Conservation (phyloP, 2,329 filamentous ascomycete genomes). For the Fusarium chlamydosporum region DNA sequence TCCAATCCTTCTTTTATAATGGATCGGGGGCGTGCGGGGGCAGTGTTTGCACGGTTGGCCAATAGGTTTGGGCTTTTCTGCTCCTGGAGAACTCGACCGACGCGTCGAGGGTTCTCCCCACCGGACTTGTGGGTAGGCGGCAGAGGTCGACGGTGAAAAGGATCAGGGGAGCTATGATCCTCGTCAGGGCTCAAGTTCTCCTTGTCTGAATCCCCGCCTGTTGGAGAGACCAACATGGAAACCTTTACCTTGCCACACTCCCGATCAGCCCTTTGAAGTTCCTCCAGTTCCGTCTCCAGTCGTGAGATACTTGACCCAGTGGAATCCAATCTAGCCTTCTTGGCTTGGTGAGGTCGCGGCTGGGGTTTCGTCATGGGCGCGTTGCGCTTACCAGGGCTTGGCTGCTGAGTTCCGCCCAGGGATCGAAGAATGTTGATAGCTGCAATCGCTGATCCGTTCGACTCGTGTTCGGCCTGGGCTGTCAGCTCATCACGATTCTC, state of each 20-base stretch:
- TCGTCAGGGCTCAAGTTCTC: slow-evolving; percentile 84
- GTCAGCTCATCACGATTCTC: slow-evolving; percentile 84
- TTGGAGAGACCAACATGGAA: slow-evolving; percentile 57
- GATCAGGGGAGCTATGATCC: slow-evolving; percentile 58
- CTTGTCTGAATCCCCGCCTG: slow-evolving; percentile 83
- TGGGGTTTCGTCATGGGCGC: slow-evolving; percentile 57
- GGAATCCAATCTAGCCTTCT: slow-evolving; percentile 74
- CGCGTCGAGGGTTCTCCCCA: slow-evolving; percentile 57
- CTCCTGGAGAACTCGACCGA: slow-evolving; percentile 60
- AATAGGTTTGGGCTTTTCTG: slow-evolving; percentile 55
- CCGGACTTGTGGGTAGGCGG: slow-evolving; percentile 52
- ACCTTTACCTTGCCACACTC: slow-evolving; percentile 57
- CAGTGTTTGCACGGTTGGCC: slow-evolving; percentile 59
- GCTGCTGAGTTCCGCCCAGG: slow-evolving; percentile 67
- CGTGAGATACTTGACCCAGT: slow-evolving; percentile 73
- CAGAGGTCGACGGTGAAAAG: slow-evolving; percentile 54
- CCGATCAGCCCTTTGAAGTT: slow-evolving; percentile 49
- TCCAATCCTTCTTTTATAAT: slow-evolving; percentile 56
- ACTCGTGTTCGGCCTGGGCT: slow-evolving; percentile 84
- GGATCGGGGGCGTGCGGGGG: slow-evolving; percentile 55
- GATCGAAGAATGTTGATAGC: slow-evolving; percentile 86
- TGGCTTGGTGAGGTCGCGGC: slow-evolving; percentile 59
- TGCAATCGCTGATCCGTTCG: slow-evolving; percentile 82
- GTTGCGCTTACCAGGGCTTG: slow-evolving; percentile 77
- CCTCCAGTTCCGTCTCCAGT: slow-evolving; percentile 63